phyloP scores from a whole-genome alignment of 1,139 yeast species.

The Suhomyces wounanorum region DNA sequence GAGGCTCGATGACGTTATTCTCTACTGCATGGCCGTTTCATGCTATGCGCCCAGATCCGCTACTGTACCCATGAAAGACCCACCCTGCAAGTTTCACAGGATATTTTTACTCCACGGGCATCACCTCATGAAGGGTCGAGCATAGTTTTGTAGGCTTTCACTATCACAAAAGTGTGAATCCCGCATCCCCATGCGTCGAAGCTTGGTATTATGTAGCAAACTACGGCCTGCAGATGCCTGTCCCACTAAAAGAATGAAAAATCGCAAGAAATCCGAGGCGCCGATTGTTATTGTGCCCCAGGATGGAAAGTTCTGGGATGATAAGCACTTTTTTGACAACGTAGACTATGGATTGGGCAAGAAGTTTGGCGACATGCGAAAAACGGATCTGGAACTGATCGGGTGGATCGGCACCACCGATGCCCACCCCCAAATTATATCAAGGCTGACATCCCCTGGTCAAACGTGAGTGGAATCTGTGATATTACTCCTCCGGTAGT shows the following conservation, averaged over 20 bases:
- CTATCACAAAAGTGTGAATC: not conserved
- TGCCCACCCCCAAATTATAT: not conserved
- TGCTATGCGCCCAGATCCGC: too few species aligned
- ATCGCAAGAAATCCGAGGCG: slow-evolving; percentile 1
- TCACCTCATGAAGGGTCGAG: not conserved
- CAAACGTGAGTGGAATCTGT: not conserved
- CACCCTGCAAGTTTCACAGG: too few species aligned
- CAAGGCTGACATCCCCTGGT: not conserved
- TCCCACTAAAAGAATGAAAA: not conserved
- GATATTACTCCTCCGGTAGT: not conserved
- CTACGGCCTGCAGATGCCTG: not conserved
- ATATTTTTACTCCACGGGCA: not conserved
- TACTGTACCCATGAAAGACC: too few species aligned
- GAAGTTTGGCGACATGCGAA: not conserved
- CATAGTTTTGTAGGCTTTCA: not conserved
- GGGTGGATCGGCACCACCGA: not conserved
- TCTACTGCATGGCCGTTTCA: too few species aligned
- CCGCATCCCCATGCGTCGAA: not conserved
- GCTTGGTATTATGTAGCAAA: not conserved
- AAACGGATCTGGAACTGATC: not conserved
- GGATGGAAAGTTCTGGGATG: not conserved
- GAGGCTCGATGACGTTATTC: not conserved
- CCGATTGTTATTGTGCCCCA: not conserved
- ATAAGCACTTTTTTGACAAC: not conserved
- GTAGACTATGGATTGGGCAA: not conserved